Conservation (phyloP, 805 yeast genomes). For the Candida methanosorbosa region DNA sequence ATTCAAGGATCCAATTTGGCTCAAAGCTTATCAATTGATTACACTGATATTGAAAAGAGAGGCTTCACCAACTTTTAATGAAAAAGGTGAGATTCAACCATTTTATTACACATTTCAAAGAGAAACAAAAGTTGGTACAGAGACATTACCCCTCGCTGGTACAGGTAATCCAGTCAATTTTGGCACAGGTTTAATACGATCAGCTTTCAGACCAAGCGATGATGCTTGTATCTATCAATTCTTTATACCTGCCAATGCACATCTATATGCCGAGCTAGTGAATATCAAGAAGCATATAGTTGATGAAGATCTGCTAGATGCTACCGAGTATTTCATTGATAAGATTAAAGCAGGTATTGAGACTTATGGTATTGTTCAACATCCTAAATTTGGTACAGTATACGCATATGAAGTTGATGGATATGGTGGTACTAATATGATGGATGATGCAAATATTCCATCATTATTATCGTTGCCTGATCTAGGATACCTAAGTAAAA, state of each 20-base stretch:
- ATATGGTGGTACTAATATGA: constrained; percentile 58
- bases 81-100: constrained; percentile 36
- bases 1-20: constrained; percentile 45
- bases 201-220: constrained; percentile 84
- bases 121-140: constrained; percentile 67
- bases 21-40: constrained; percentile 44
- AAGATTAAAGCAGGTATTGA: constrained; percentile 47
- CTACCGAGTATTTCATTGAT: constrained; percentile 28
- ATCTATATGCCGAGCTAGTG: constrained; percentile 55
- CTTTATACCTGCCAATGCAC: constrained; percentile 82
- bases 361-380: constrained; percentile 56
- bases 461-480: constrained; percentile 76
- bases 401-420: constrained; percentile 90
- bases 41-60: constrained; percentile 50
- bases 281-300: constrained; percentile 10
- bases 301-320: constrained; percentile 14
- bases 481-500: constrained; percentile 46
- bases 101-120: constrained; percentile 64
- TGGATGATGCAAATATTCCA: constrained; percentile 93
- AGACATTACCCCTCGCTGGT: constrained; percentile 72
- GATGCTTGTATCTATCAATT: constrained; percentile 77
- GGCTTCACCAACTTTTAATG: constrained; percentile 50
- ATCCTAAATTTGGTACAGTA: constrained; percentile 64
- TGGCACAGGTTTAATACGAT: constrained; percentile 63
- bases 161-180: constrained; percentile 76